Evolutionary conservation across 2,329 filamentous ascomycete species (phyloP), one percentile per base, ranked within the genome.

Genomic region (Epichloe gansuensis): DNA sequence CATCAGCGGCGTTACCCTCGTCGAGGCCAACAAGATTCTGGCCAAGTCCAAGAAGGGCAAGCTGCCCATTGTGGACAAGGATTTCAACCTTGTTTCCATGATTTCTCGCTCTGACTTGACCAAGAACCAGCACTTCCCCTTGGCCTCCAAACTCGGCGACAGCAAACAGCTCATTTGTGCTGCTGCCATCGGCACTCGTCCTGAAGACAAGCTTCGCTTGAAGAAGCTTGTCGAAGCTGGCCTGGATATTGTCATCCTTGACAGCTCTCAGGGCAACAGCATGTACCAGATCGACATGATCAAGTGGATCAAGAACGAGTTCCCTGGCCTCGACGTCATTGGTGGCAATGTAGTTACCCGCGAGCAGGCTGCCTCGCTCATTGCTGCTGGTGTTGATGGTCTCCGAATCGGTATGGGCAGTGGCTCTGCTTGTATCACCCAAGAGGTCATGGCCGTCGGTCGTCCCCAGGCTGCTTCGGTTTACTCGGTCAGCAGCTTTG

Each of bases 251-350:
- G 91, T 96, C 60, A 78, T 98, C 62, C 81, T 98, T 51, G 93
- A 98, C 77, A 93, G 87, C 73, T 94, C 88, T 66, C 93, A 98
- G 75, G 93, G 93, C 60, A 97, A 97, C 81, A 93, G 86, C 73
- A 90, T 97, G 77, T 98, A 91, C 80, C 91, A 97, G 76, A 85
- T 97, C 58, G 89, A 95, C 56, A 98, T 98, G 93, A 82, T 98
- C 76, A 90, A 91, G 73, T 97, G 85, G 78, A 80, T 93, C 75
- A 98, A 98, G 80, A 69, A 84, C 61, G 88, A 84, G 62, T 91
- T 84, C 75, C 89, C 91, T 35, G 74, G 77, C 48, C 78, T 98
- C 57, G 91, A 98, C 62, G 93, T 98, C 67, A 95, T 98, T 67
- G 94, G 87, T 66, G 93, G 93, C 74, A 98, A 98, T 73, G 93